Percentiles rank a stretch among this genome's conserved stretches.
Conservation (phyloP, 805 yeast genomes). For the Lipomyces sp. region DNA sequence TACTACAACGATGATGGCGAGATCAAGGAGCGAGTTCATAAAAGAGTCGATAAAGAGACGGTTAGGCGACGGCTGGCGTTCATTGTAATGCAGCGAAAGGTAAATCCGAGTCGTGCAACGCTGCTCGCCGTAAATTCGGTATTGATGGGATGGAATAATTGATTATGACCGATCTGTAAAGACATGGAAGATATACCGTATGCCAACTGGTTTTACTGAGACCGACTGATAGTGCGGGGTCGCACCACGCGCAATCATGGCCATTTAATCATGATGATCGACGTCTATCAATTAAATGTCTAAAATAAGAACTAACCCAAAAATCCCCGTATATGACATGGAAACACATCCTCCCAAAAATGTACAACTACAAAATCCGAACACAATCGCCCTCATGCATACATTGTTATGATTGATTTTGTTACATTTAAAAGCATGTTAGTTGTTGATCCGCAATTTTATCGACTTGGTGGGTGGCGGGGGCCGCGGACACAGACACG, state of each 20-base stretch:
- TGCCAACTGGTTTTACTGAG: not conserved
- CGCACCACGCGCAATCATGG: too few relatives aligned
- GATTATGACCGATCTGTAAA: not conserved
- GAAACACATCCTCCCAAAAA: conserved; percentile 14
- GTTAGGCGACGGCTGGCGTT: conserved; percentile 61
- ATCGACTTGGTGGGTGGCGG: too few relatives aligned
- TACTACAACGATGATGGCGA: conserved; percentile 54
- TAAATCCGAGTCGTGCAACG: conserved; percentile 79
- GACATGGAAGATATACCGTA: not conserved
- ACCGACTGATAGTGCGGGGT: not conserved
- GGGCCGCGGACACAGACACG: not conserved
- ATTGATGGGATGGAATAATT: conserved; percentile 51
- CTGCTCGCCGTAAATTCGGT: conserved; percentile 69
- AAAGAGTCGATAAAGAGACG: conserved; percentile 53
- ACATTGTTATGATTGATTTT: not conserved
- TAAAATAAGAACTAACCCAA: not conserved
- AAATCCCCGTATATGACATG: conserved; percentile 17
- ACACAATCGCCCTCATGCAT: not conserved
- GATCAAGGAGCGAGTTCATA: conserved; percentile 32
- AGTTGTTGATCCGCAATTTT: not conserved
- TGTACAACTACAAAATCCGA: not conserved
- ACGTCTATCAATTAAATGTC: conserved; percentile 15
- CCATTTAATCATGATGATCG: not conserved
- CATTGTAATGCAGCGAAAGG: conserved; percentile 54
- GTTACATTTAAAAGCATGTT: too few relatives aligned